Evolutionary conservation across 2,329 filamentous ascomycete genomes (phyloP), one percentile per base, ranked within the genome.

Genomic region (Dendryphion nanum): DNA sequence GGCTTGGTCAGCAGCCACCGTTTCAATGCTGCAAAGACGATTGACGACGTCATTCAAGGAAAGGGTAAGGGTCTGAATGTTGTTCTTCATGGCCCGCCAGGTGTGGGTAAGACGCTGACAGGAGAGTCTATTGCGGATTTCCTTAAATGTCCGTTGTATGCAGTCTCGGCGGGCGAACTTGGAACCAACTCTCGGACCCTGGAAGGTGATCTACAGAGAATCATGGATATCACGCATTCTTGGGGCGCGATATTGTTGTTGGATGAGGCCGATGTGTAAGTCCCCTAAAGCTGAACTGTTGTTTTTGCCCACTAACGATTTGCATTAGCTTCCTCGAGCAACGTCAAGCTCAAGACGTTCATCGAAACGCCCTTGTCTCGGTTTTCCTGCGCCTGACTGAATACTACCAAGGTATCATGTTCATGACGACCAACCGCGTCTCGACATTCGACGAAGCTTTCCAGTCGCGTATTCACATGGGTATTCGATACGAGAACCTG

Each of bases 361-460:
- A 89, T 58, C 83, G 89, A 41, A 95, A 95, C 52, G 85, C 85
- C 0, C 78, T 93, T 1, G 89, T 95, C 36, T 87, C 83, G 61
- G 88, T 95, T 54, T 95, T 95, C 72, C 71, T 95, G 2, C 82
- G 89, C 0, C 75, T 91, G 40, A 74, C 95, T 0, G 90, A 96
- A 65, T 95, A 95, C 63, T 95, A 94, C 68, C 86, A 94, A 58
- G 89, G 89, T 3, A 94, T 95, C 37, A 65, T 95, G 4, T 94
- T 95, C 70, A 67, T 95, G 18, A 95, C 89, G 0, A 95, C 89
- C 2, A 95, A 95, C 61, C 81, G 89, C 2, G 87, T 94, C 1
- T 79, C 85, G 69, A 90, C 86, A 0, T 94, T 95, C 55, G 89
- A 95, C 53, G 87, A 93, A 45, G 89, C 89, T 1, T 95, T 95